Conservation (phyloP, 2,329 filamentous ascomycete genomes). For the Pseudovirgaria hyperparasitica region DNA sequence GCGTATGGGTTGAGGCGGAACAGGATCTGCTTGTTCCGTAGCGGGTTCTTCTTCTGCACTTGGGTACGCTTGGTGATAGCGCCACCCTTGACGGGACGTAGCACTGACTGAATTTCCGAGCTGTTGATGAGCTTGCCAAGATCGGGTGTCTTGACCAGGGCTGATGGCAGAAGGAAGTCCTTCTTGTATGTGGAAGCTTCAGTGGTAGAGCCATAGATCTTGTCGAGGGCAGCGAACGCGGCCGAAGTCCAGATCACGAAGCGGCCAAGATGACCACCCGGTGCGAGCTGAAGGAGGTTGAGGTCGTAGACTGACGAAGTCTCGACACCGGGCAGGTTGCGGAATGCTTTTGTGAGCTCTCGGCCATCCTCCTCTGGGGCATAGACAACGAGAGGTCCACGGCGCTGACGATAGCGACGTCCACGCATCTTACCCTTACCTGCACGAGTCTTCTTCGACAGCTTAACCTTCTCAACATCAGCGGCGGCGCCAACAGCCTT, state of each 20-base stretch:
- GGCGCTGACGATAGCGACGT: slow-evolving; percentile 93
- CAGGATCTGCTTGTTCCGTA: slow-evolving; percentile 96
- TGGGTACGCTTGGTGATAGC: slow-evolving; percentile 76
- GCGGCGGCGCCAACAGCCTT: slow-evolving; percentile 80
- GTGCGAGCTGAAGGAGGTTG: slow-evolving; percentile 98
- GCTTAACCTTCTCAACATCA: slow-evolving; percentile 91
- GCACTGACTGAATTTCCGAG: slow-evolving; percentile 92
- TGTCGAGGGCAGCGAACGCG: slow-evolving; percentile 92
- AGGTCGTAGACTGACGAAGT: slow-evolving; percentile 84
- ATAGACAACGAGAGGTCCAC: slow-evolving; percentile 96
- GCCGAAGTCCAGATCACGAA: slow-evolving; percentile 99
- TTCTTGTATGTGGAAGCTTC: slow-evolving; percentile 88
- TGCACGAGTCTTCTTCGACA: slow-evolving; percentile 90
- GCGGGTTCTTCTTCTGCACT: slow-evolving; percentile 99
- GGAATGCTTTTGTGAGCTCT: slow-evolving; percentile 87
- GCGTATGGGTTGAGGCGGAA: slow-evolving; percentile 98
- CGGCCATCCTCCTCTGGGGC: slow-evolving; percentile 91
- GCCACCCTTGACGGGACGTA: slow-evolving; percentile 82
- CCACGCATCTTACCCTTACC: slow-evolving; percentile 98
- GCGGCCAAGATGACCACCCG: slow-evolving; percentile 95
- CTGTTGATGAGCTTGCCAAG: slow-evolving; percentile 98
- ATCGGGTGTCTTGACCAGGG: slow-evolving; percentile 87
- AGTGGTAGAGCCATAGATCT: slow-evolving; percentile 91
- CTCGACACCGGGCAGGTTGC: slow-evolving; percentile 98
- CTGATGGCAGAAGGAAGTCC: slow-evolving; percentile 93